These are phyloP conservation scores for Kockiozyma suomiensis DNA, from an alignment of 805 yeast species.

Conservation along the genomic window DNA sequence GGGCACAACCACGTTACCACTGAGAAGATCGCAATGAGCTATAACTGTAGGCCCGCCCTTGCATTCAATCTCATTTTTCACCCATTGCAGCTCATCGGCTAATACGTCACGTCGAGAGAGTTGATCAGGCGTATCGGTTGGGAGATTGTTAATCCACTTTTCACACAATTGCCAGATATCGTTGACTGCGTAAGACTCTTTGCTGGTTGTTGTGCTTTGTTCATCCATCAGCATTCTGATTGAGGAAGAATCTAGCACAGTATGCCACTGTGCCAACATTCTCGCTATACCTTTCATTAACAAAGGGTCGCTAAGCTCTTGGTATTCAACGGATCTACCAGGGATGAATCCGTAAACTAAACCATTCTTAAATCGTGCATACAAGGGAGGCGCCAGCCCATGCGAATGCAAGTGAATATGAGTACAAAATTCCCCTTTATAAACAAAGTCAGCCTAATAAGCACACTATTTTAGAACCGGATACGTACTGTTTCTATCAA, in stretches of 20 bases:
- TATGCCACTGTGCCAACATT: slow-evolving; percentile 73
- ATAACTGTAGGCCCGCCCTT: slow-evolving; percentile 58
- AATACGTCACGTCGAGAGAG: slow-evolving; percentile 48
- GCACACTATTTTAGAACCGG: too few relatives aligned
- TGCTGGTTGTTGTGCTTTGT: slow-evolving; percentile 2
- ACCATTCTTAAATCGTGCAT: slow-evolving; percentile 71
- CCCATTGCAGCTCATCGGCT: slow-evolving; percentile 58
- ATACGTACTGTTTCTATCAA: slow-evolving; percentile 64
- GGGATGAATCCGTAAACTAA: slow-evolving; percentile 68
- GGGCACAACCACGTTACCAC: slow-evolving; percentile 74
- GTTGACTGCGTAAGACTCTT: slow-evolving; percentile 40
- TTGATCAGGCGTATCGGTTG: slow-evolving; percentile 45
- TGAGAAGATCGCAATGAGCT: slow-evolving; percentile 69
- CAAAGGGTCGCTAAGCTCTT: slow-evolving; percentile 53
- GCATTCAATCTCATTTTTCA: slow-evolving; percentile 46
- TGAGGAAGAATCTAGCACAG: slow-evolving; percentile 48
- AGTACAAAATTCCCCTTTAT: slow-evolving; percentile 60
- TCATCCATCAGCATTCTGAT: slow-evolving; percentile 45
- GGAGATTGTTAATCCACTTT: slow-evolving; percentile 66
- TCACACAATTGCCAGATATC: slow-evolving; percentile 63
- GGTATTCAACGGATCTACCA: slow-evolving; percentile 62
- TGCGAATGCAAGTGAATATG: slow-evolving; percentile 63
- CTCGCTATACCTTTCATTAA: slow-evolving; percentile 64
- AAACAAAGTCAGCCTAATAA: not conserved
- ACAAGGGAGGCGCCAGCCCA: slow-evolving; percentile 67